A percentile compares a stretch with the other conserved stretches of the same genome.
These are phyloP conservation scores for Ogataea haglerorum DNA, from an alignment of 805 yeast genomes.

Conservation along the genomic window DNA sequence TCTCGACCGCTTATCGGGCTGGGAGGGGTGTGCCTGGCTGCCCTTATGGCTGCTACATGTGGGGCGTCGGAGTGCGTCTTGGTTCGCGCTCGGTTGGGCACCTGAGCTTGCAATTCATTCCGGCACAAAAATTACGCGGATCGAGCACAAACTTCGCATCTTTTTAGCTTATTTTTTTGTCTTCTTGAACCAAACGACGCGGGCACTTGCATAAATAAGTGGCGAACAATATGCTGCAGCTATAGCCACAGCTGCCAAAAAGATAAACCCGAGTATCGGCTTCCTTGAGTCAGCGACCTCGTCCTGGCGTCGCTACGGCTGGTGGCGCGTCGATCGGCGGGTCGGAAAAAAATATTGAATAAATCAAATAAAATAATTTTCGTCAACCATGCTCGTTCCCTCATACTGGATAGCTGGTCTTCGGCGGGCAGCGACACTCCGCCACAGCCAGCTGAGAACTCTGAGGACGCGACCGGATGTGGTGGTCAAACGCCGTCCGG, in stretches of 20 bases:
- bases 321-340: constrained; percentile 7
- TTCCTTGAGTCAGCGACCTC: neutral
- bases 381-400: neutral
- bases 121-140: constrained; percentile 9
- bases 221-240: neutral
- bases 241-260: neutral
- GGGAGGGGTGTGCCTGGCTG: no score
- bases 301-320: neutral
- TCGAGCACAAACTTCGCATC: neutral
- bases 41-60: no score
- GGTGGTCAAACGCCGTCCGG: neutral
- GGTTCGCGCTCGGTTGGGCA: neutral
- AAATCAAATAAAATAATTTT: neutral
- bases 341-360: neutral
- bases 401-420: neutral
- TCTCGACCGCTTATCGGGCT: neutral
- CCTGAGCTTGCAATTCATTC: neutral
- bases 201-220: neutral
- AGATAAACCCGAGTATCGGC: neutral
- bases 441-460: neutral
- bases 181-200: constrained; percentile 2
- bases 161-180: neutral
- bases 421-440: neutral
- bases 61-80: no score
- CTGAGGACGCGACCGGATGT: constrained; percentile 1